Conservation (phyloP, 495 filamentous ascomycete species). For the Penicillium goetzii region DNA sequence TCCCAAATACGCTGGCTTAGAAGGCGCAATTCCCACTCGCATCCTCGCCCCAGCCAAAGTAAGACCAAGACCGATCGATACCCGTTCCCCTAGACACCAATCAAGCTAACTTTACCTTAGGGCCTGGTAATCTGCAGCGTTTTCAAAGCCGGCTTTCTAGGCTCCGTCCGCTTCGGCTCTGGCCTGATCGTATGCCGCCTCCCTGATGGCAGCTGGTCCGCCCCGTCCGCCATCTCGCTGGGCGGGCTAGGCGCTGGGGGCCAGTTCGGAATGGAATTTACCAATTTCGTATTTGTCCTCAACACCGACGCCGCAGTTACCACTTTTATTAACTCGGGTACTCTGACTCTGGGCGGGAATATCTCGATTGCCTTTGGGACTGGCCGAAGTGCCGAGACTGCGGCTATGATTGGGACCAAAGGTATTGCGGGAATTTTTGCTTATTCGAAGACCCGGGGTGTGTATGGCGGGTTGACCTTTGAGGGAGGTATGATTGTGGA, state of each 20-base stretch:
- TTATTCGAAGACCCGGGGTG: conserved; percentile 91
- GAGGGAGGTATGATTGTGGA: conserved; percentile 89
- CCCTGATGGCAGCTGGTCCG: conserved; percentile 85
- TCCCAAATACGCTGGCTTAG: conserved; percentile 16
- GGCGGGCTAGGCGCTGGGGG: conserved; percentile 86
- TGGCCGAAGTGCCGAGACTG: conserved; percentile 88
- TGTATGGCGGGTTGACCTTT: conserved; percentile 87
- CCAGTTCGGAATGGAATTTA: conserved; percentile 92
- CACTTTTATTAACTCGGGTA: conserved; percentile 85
- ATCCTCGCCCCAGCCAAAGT: conserved; percentile 26
- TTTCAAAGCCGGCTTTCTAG: conserved; percentile 87
- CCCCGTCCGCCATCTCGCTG: conserved; percentile 85
- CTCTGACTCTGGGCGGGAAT: conserved; percentile 84
- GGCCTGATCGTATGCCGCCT: conserved; percentile 91
- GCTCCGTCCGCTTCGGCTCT: conserved; percentile 84
- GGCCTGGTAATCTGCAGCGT: conserved; percentile 91
- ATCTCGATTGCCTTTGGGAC: conserved; percentile 91
- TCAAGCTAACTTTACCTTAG: conserved; percentile 45
- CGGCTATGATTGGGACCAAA: conserved; percentile 77
- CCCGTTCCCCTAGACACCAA: not conserved
- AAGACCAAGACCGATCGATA: conserved; percentile 4
- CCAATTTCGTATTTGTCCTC: conserved; percentile 96
- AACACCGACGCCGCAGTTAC: conserved; percentile 85
- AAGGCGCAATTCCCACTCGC: conserved; percentile 22
- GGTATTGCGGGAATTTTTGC: conserved; percentile 85